Conservation (phyloP, 306 rosid genomes). For the Elaeagnus macrophylla region DNA sequence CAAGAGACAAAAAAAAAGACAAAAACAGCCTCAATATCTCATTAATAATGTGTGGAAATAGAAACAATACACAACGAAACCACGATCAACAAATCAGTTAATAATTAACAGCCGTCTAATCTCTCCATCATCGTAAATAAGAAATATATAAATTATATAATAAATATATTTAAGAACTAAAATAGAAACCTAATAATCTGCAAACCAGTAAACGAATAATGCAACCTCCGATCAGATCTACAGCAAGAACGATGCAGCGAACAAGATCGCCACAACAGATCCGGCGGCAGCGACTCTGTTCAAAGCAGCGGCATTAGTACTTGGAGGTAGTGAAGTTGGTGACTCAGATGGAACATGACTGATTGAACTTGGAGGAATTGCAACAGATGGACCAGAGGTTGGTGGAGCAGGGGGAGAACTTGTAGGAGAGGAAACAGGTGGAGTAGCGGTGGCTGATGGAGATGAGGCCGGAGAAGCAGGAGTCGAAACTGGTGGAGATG, state of each 20-base stretch:
- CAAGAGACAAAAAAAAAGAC: no score
- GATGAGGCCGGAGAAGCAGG: neutral
- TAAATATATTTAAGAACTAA: no score
- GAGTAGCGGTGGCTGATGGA: neutral
- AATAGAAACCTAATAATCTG: no score
- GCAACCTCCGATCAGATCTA: conserved; percentile 29
- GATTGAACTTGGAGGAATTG: neutral
- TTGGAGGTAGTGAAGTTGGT: conserved; percentile 20
- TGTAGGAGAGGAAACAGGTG: conserved; percentile 22
- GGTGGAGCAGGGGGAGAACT: conserved; percentile 24
- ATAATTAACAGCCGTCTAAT: no score
- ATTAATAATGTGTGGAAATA: no score
- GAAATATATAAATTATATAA: no score
- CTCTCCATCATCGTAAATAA: no score
- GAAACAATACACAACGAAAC: no score
- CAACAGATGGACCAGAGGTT: conserved; percentile 15
- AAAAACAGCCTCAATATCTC: no score
- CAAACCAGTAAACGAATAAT: no score
- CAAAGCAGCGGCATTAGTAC: conserved; percentile 13
- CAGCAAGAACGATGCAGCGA: conserved; percentile 35
- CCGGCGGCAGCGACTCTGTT: conserved; percentile 31
- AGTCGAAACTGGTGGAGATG: conserved; percentile 4
- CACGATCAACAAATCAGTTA: no score
- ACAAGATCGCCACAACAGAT: conserved; percentile 29
- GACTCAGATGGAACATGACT: conserved; percentile 5